Conservation (phyloP, 495 filamentous ascomycete species). For the Annulohypoxylon nitens region DNA sequence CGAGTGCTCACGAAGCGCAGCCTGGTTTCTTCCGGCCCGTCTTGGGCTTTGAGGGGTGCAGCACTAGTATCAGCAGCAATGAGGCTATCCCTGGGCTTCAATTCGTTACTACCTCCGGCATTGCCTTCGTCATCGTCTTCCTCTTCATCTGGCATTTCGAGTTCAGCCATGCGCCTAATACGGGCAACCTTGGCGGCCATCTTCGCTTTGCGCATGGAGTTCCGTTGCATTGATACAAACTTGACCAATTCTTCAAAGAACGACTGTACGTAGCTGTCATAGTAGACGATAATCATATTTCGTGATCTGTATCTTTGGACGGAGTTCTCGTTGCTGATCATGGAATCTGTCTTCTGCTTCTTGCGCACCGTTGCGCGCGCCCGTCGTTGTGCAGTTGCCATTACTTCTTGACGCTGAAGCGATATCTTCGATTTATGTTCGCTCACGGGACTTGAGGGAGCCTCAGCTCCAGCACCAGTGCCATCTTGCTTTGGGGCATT, state of each 20-base stretch:
- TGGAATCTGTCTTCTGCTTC: conserved; percentile 71
- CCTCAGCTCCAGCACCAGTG: conserved; percentile 50
- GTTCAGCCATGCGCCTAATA: conserved; percentile 66
- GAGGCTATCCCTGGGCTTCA: conserved; percentile 46
- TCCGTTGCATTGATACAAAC: conserved; percentile 81
- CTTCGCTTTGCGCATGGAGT: conserved; percentile 84
- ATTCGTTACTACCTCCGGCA: conserved; percentile 21
- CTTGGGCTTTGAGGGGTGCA: conserved; percentile 19
- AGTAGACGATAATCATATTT: conserved; percentile 87
- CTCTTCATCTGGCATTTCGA: conserved; percentile 62
- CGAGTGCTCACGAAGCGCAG: conserved; percentile 54
- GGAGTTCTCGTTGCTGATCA: conserved; percentile 64
- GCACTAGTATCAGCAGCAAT: conserved; percentile 25
- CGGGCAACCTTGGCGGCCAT: conserved; percentile 73
- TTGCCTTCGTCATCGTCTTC: conserved; percentile 54
- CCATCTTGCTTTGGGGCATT: conserved; percentile 42
- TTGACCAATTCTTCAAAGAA: conserved; percentile 84
- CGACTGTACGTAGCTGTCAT: conserved; percentile 86
- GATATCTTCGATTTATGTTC: conserved; percentile 59
- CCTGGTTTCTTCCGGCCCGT: conserved; percentile 41
- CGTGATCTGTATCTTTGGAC: conserved; percentile 74
- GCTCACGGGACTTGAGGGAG: conserved; percentile 47
- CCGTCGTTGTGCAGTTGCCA: conserved; percentile 58
- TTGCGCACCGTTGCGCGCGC: conserved; percentile 61
- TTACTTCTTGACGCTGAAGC: conserved; percentile 61